These are phyloP conservation scores for Warburgia ugandensis DNA, from an alignment of 164 flowering plant genomes.

Conservation along the genomic window DNA sequence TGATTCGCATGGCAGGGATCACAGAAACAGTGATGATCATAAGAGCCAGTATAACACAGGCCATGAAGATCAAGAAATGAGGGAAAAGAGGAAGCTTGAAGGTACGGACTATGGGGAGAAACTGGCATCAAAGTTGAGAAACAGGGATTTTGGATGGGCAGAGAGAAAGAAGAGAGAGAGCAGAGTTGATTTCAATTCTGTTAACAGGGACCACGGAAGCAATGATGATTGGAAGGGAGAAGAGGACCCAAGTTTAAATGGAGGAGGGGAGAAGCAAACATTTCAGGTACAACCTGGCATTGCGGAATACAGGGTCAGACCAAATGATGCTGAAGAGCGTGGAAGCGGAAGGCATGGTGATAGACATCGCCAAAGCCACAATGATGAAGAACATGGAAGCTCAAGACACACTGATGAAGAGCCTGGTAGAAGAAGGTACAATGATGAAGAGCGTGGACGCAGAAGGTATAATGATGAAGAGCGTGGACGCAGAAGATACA, in stretches of 20 bases:
- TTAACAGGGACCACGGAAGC: background rate
- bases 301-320: background rate
- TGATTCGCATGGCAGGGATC: constrained; percentile 5
- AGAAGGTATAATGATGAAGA: constrained; percentile 8
- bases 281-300: constrained; percentile 2
- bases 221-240: constrained; percentile 10
- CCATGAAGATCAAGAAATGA: constrained; percentile 5
- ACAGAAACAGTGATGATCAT: constrained; percentile 8
- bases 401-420: constrained; percentile 14
- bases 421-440: constrained; percentile 7
- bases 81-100: background rate
- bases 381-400: constrained; percentile 10
- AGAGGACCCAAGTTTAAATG: constrained; percentile 3
- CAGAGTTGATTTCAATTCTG: background rate
- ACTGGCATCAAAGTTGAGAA: too few species aligned
- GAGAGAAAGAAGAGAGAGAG: constrained; percentile 3
- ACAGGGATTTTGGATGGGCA: background rate
- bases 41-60: too few species aligned
- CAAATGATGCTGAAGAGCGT: constrained; percentile 11
- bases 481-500: constrained; percentile 12
- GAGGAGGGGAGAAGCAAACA: constrained; percentile 8
- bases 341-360: constrained; percentile 12
- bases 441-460: constrained; percentile 13
- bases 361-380: too few species aligned
- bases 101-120: too few species aligned